Conservation (phyloP, 1,284 basidiomycete species). For the Puccinia novopanici region DNA sequence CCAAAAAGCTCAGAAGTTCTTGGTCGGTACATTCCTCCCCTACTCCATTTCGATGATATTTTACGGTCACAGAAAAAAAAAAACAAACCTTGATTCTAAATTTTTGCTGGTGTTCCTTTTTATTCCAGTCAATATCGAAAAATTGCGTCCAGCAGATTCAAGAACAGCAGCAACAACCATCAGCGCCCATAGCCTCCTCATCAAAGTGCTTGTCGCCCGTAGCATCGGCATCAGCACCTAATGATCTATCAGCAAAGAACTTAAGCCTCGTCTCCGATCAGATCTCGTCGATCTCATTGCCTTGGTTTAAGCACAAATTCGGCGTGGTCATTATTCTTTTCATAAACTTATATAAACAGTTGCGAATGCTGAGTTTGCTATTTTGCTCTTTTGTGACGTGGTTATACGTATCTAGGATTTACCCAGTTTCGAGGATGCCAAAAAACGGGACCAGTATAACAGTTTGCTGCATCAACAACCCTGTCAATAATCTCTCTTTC, state of each 20-base stretch:
- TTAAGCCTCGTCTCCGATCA: constrained; percentile 10
- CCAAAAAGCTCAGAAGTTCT: constrained; percentile 2
- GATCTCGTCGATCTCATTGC: constrained; percentile 12
- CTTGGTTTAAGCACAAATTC: constrained; percentile 45
- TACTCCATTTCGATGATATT: not conserved
- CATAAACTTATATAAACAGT: not conserved
- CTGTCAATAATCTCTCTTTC: not conserved
- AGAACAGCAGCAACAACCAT: not conserved
- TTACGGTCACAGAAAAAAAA: too few relatives aligned
- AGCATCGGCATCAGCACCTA: not conserved
- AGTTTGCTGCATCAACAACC: constrained; percentile 42
- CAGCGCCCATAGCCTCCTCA: not conserved
- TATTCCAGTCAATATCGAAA: not conserved
- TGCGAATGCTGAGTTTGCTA: not conserved
- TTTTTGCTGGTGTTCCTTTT: too few relatives aligned
- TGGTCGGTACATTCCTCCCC: constrained; percentile 9
- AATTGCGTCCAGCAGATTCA: not conserved
- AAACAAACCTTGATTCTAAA: too few relatives aligned
- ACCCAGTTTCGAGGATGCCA: constrained; percentile 30
- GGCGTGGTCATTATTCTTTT: constrained; percentile 21
- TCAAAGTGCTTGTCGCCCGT: not conserved
- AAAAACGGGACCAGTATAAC: constrained; percentile 31
- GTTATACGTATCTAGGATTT: constrained; percentile 14
- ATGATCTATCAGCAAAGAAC: constrained; percentile 7
- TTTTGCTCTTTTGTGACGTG: not conserved